Evolutionary conservation across 2,329 filamentous ascomycete genomes (phyloP), one percentile per base, ranked within the genome.

Genomic region (Zelopaecilomyces penicillatus): DNA sequence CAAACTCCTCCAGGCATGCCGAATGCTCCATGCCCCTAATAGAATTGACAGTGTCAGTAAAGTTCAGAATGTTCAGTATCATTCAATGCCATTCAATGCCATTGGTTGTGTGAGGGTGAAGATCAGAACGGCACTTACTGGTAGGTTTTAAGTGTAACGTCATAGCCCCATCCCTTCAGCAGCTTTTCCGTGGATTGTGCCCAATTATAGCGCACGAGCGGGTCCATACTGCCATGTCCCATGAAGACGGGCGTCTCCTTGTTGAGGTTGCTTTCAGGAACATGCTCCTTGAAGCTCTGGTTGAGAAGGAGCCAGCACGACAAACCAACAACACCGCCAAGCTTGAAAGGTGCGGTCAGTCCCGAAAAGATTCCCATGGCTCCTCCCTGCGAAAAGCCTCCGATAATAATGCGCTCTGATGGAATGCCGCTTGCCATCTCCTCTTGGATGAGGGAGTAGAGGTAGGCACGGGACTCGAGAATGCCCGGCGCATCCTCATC

Each of bases 271-370:
- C 37, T 54, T 10, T 65, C 60, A 3, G 67, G 63, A 26, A 71
- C 51, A 11, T 58, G 45, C 12, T 66, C 61, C 39, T 64, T 58
- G 53, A 78, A 74, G 49, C 67, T 71, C 43, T 61, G 54, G 42
- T 65, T 67, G 30, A 96, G 70, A 19, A 88, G 73, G 54, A 96
- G 67, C 65, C 94, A 97, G 56, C 80, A 84, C 9, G 86, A 93
- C 50, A 97, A 67, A 6, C 83, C 88, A 50, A 96, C 83, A 51
- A 97, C 85, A 50, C 90, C 91, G n/a, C 81, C 91, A 11, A 97
- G 71, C 66, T 87, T 88, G 54, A 78, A 73, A 47, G 69, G 67
- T 53, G 72, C 77, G 4, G 89, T 95, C 36, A 95, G 67, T 5
- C 87, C 90, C 0, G 85, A 74, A 58, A 96, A 80, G 34, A 97